Evolutionary conservation across 306 rosid genomes (phyloP), one percentile per base, ranked within the genome.

Genomic region (Ormosia semicastrata): DNA sequence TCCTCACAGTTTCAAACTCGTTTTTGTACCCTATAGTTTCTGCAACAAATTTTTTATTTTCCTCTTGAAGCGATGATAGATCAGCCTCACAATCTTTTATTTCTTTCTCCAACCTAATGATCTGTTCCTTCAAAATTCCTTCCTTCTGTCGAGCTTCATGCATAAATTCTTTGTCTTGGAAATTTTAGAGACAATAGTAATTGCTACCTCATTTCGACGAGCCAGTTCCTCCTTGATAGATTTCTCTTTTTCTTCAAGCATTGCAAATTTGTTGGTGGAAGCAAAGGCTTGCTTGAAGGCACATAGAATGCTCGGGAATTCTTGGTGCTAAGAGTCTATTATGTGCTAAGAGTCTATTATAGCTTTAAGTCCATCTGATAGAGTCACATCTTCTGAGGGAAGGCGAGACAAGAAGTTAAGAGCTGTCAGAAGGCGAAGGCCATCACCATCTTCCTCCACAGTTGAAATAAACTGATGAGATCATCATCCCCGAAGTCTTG

Each of bases 381-480:
- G 41, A 40, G 63, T 43, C n/a, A 14, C 70, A 32, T 77, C 53
- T 56, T 72, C 60, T 7, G 56, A 56, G 29, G 86, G 65, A 72
- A 71, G 77, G 73, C 12, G 44, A 15, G 81, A 77, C 69, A 81
- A 81, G 81, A 82, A 85, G 13, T 82, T 85, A 36, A 81, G 86
- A 66, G 77, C 57, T 0, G 66, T 81, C 8, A 70, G 36, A 56
- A 76, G 88, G 7, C 8, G 60, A 64, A 76, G 68, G 41, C 66
- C 64, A 10, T 36, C 56, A 18, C 14, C 7, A 7, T 84, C 77
- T 3, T 46, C 73, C 29, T 50, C 59, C 81, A 41, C 40, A n/a
- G 2, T 7, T 5, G 3, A 30, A 47, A 62, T 49, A 81, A 29
- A 30, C 12, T 81, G 7, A 7, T 40, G 11, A 57, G 58, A 68